Conservation (phyloP, 1,284 basidiomycete genomes). For the Trametes hirsuta region DNA sequence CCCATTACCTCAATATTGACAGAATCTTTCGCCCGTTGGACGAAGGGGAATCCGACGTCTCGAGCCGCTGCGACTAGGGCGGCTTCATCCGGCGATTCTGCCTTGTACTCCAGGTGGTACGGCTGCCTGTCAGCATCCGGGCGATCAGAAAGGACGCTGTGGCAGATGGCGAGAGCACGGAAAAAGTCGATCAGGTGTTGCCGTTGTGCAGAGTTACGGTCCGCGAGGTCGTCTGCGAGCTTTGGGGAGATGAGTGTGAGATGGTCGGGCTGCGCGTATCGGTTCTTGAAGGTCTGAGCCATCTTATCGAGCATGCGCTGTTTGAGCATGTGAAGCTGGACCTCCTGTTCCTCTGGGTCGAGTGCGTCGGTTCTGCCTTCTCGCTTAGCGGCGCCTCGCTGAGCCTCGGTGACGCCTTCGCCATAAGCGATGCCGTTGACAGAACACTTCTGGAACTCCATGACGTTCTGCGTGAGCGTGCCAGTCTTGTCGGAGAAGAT, state of each 20-base stretch:
- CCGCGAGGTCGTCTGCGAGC: conserved; percentile 76
- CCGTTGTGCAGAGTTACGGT: conserved; percentile 66
- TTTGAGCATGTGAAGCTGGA: conserved; percentile 70
- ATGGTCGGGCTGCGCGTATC: conserved; percentile 82
- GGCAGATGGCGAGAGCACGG: conserved; percentile 89
- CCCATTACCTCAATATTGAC: conserved; percentile 94
- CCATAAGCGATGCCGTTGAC: conserved; percentile 86
- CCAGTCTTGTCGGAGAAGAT: conserved; percentile 98
- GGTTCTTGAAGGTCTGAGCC: conserved; percentile 84
- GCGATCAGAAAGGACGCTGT: conserved; percentile 85
- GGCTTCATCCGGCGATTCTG: conserved; percentile 94
- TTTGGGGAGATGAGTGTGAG: conserved; percentile 90
- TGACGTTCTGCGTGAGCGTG: conserved; percentile 94
- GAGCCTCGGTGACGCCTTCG: conserved; percentile 94
- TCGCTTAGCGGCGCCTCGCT: conserved; percentile 88
- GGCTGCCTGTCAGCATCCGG: conserved; percentile 69
- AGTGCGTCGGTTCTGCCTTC: conserved; percentile 70
- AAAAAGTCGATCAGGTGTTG: conserved; percentile 84
- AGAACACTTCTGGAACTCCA: conserved; percentile 98
- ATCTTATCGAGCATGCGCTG: conserved; percentile 79
- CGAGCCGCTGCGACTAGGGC: conserved; percentile 91
- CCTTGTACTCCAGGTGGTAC: conserved; percentile 86
- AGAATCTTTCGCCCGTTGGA: conserved; percentile 73
- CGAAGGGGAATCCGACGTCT: conserved; percentile 92
- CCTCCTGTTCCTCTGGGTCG: conserved; percentile 72